These are phyloP conservation scores for Arachnomyces sp. DNA, from an alignment of 2,329 filamentous ascomycete species.

Conservation along the genomic window DNA sequence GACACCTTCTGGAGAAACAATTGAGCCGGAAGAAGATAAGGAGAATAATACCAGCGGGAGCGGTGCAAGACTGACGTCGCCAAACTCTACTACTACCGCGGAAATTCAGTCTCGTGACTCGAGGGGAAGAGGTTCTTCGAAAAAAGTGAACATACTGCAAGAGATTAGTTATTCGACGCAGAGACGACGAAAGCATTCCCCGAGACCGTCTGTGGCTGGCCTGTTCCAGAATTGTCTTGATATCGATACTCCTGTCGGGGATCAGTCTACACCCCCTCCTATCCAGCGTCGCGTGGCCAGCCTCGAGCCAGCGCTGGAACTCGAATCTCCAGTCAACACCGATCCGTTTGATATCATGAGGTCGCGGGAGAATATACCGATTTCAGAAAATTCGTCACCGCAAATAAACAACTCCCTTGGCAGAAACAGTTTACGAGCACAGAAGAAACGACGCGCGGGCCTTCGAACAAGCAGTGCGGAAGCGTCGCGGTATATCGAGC, in stretches of 20 bases:
- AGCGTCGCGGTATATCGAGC: conserved; percentile 40
- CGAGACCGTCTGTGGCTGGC: conserved; percentile 13
- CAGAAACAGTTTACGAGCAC: conserved; percentile 2
- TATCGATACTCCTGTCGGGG: conserved; percentile 6
- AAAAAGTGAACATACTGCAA: conserved; percentile 19
- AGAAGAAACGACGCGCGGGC: conserved; percentile 5
- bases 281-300: background rate
- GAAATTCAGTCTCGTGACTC: too few relatives aligned
- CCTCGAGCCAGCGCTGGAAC: too few relatives aligned
- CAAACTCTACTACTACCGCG: too few relatives aligned
- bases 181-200: conserved; percentile 12
- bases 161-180: conserved; percentile 24
- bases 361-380: background rate
- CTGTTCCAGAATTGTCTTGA: conserved; percentile 17
- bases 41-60: conserved; percentile 15
- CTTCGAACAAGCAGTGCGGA: conserved; percentile 26
- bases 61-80: too few relatives aligned
- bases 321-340: background rate
- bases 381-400: too few relatives aligned
- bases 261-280: conserved; percentile 2
- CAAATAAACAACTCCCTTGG: too few relatives aligned
- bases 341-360: background rate
- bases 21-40: conserved; percentile 14
- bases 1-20: conserved; percentile 10
- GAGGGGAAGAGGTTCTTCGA: too few relatives aligned